Evolutionary conservation across 768 basidiomycete species (phyloP), one percentile per base, ranked within the genome.

Genomic region (Collybia mongolica): DNA sequence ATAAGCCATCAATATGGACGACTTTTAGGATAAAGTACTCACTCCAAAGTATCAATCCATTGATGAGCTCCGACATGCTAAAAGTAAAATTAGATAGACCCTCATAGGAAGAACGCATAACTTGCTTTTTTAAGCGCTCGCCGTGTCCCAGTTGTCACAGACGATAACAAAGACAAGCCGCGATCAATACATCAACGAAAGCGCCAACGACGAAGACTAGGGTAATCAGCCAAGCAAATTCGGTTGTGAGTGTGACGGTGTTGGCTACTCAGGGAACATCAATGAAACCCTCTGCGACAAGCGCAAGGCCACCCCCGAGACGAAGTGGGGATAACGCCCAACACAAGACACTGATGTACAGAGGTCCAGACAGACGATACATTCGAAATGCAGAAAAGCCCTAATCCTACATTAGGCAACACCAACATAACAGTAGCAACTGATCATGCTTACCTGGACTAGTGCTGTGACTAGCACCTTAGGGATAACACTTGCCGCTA

Each of bases 201-300:
- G 59, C 63, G 2, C 61, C 61, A 7, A 65, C 39, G 6, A 22
- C 51, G 18, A 65, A 46, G 2, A 55, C 40, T 2, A 50, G 6
- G 3, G 63, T 62, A 23, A 65, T 54, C 14, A 64, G 28, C 66
- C 66, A 65, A 1, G 55, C 61, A 49, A 52, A 60, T 15, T 35
- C 51, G 17, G 49, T 37, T 23, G 56, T 55, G 18, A 59, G 15
- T 3, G 35, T 28, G 19, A 64, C 55, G 19, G 55, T 54, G 44
- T 63, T 54, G 3, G 61, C 56, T 35, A 63, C 56, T 22, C 41
- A 52, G 1, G 61, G 54, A 18, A 64, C 55, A 37, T 64, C 58
- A 0, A 60, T 18, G 49, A 59, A 63, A 42, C 57, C 51, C 37
- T 53, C 59, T 2, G 42, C 60, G 5, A 57, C 54, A 29, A 62